Evolutionary conservation across 306 rosid genomes (phyloP).

Genomic region (Acacia melanoxylon): DNA sequence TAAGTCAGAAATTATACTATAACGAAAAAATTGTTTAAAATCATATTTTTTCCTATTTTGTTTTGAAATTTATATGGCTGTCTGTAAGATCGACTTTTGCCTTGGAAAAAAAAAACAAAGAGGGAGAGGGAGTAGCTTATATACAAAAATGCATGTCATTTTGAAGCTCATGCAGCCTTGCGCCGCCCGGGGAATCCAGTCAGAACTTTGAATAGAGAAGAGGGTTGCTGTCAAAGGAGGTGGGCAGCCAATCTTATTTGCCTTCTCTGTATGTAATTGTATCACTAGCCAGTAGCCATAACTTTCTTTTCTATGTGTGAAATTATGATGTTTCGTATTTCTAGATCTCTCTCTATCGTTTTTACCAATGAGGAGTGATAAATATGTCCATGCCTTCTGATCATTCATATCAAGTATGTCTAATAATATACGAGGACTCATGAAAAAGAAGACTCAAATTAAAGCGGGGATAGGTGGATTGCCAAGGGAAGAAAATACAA

Average conservation of each 20-base stretch:
- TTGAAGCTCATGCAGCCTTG: background rate
- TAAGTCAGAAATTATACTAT: too few relatives aligned
- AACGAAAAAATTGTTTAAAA: too few relatives aligned
- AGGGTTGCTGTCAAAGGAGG: background rate
- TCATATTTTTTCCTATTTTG: too few relatives aligned
- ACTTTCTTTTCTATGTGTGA: background rate
- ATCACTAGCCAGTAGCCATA: background rate
- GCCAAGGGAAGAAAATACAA: background rate
- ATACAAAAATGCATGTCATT: background rate
- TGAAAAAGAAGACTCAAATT: background rate
- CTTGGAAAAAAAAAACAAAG: too few relatives aligned
- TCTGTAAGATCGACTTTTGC: too few relatives aligned
- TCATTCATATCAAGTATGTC: background rate
- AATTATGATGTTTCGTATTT: too few relatives aligned
- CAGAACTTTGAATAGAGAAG: too few relatives aligned
- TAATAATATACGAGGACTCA: background rate
- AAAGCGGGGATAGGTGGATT: background rate
- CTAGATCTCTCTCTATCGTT: too few relatives aligned
- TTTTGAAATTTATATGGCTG: too few relatives aligned
- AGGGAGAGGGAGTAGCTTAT: background rate
- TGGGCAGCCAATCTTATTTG: background rate
- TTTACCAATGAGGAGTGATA: background rate
- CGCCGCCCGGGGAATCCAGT: background rate
- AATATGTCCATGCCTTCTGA: too few relatives aligned
- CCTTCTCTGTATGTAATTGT: background rate